These are phyloP conservation scores for Anethum foeniculum DNA, from an alignment of 140 eudicot genomes.

Conservation along the genomic window DNA sequence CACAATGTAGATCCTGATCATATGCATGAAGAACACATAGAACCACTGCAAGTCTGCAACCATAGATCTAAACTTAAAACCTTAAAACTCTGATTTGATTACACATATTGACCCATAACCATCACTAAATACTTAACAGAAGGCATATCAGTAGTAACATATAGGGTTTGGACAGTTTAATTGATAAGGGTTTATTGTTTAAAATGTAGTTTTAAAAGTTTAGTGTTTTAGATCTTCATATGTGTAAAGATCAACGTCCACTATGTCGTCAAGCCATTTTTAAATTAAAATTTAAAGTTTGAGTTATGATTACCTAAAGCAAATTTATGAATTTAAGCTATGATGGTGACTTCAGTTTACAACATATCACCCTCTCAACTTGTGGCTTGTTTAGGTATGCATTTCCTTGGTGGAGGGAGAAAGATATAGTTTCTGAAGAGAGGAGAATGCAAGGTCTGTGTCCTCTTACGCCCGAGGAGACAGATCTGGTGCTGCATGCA, in stretches of 20 bases:
- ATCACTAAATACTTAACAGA: neutral
- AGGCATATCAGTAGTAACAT: neutral
- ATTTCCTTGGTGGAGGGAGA: slow-evolving; percentile 81
- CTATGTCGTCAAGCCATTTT: neutral
- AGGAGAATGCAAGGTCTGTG: slow-evolving; percentile 54
- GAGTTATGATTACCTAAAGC: neutral
- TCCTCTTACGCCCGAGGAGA: slow-evolving; percentile 70
- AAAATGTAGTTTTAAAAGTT: neutral
- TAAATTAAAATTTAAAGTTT: neutral
- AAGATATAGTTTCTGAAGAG: slow-evolving; percentile 52
- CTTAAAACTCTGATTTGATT: neutral
- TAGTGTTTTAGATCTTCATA: neutral
- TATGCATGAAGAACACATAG: neutral
- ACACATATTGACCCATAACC: neutral
- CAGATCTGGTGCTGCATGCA: slow-evolving; percentile 45
- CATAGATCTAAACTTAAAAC: neutral
- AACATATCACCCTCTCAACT: neutral
- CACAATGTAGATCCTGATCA: neutral
- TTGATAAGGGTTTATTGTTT: neutral
- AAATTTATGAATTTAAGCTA: neutral
- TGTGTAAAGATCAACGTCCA: neutral
- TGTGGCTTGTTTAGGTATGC: slow-evolving; percentile 37
- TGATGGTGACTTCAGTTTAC: neutral
- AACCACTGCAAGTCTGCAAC: neutral
- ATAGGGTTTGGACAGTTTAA: neutral